Base-by-base conservation (phyloP, 495 filamentous ascomycete species). In the Neurospora intermedia region DNA sequence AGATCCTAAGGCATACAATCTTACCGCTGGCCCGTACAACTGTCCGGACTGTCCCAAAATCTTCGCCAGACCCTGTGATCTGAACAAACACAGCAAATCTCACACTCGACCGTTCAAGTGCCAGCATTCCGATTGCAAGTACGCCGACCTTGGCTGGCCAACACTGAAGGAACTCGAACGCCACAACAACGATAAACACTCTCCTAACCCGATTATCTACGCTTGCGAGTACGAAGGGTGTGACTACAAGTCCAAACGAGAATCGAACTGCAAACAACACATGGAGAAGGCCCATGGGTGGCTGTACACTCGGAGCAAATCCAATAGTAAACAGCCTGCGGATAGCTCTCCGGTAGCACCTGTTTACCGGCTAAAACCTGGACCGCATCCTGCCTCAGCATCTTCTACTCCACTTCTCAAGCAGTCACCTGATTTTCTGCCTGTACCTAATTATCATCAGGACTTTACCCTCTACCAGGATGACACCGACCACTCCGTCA, bases 221-320 rank as follows among this genome's bases (percentile, higher is more conserved):
- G 86, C 89, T 74, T 99, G 96, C 83, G 81, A 86, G 9, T 98
- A 89, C 79, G 80, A 86, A 70, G 90, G 90, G n/a, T 99, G 96
- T 86, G 85, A 90, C 0, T 99, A 98, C 82, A 87, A 90, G 74
- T 97, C 94, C 62, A 98, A 97, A 84, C 90, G 96, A 46, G 92
- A 97, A 82, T 96, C 92, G 79, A 99, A 99, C 82, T 97, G 93
- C 88, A 98, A 98, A 81, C 96, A 99, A 80, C 96, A 99, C 81
- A 99, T 99, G 96, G 96, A 99, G 84, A 99, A 98, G 80, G 89
- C 93, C 0, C 96, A 99, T 77, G 88, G 89, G 39, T 98, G 93
- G 90, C 83, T 85, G 2, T 99, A 99, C 76, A 87, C 92, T 74
- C 90, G 94, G 69, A 93, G 92, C 71, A 97, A 97, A 86, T 92